Percentiles rank a stretch among this genome's conserved stretches.
Conservation (phyloP, 2,329 filamentous ascomycete species). For the Xylariaceae sp. region DNA sequence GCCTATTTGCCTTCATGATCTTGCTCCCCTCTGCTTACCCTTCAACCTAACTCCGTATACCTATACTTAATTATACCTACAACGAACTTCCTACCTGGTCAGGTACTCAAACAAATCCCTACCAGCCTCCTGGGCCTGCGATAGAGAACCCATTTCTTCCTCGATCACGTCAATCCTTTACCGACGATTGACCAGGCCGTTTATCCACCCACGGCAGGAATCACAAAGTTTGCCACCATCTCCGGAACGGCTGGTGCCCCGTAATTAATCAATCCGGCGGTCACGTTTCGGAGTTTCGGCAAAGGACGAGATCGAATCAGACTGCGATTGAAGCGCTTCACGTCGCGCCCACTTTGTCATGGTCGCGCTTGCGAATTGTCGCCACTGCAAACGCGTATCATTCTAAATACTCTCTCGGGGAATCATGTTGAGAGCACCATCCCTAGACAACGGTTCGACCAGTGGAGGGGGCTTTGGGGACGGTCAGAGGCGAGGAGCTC, state of each 20-base stretch:
- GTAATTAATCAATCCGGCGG: neutral
- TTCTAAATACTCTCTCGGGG: slow-evolving; percentile 1
- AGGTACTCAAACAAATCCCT: neutral
- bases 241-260: neutral
- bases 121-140: neutral
- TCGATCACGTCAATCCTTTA: neutral
- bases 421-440: slow-evolving; percentile 7
- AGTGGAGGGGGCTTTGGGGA: slow-evolving; percentile 23
- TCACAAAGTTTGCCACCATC: neutral
- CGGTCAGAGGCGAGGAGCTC: slow-evolving; percentile 39
- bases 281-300: slow-evolving; percentile 2
- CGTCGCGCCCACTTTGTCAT: slow-evolving; percentile 10
- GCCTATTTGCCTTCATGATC: neutral
- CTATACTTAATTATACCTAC: neutral
- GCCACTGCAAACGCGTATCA: slow-evolving; percentile 1
- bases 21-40: neutral
- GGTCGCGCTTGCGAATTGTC: slow-evolving; percentile 2
- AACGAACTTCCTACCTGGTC: neutral
- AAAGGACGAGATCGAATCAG: neutral
- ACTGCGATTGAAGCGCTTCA: slow-evolving; percentile 1
- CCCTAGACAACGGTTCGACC: slow-evolving; percentile 7
- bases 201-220: slow-evolving; percentile 1
- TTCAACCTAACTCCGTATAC: neutral
- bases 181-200: neutral
- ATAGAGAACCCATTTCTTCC: neutral